These are phyloP conservation scores for Fusarium penzigii DNA, from an alignment of 2,329 filamentous ascomycete species.

Conservation along the genomic window DNA sequence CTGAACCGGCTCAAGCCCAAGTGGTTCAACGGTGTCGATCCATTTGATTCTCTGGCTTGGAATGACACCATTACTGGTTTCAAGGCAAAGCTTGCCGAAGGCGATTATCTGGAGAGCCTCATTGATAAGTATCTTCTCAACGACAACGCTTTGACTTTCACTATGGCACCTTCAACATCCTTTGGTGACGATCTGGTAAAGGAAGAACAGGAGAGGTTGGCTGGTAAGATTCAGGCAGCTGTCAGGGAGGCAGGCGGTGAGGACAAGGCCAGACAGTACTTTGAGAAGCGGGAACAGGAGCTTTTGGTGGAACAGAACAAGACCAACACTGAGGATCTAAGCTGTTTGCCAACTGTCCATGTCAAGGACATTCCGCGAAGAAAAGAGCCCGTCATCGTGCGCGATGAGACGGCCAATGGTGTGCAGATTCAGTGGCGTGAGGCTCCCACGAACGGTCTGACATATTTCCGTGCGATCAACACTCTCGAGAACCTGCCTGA, in stretches of 20 bases:
- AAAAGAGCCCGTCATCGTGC: conserved; percentile 61
- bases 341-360: conserved; percentile 83
- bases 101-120: conserved; percentile 79
- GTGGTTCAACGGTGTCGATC: conserved; percentile 95
- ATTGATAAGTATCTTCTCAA: conserved; percentile 90
- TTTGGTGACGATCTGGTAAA: conserved; percentile 73
- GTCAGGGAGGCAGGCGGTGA: conserved; percentile 69
- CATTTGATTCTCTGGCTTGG: conserved; percentile 89
- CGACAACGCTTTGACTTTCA: conserved; percentile 85
- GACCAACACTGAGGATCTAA: conserved; percentile 80
- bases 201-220: conserved; percentile 77
- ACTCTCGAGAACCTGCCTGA: conserved; percentile 76
- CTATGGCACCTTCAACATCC: conserved; percentile 81
- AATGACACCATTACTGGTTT: conserved; percentile 86
- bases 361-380: conserved; percentile 85
- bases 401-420: conserved; percentile 65
- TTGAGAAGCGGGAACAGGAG: conserved; percentile 77
- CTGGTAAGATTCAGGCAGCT: conserved; percentile 70
- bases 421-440: conserved; percentile 85
- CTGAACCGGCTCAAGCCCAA: conserved; percentile 85
- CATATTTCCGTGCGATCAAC: conserved; percentile 92
- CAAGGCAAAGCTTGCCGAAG: conserved; percentile 72
- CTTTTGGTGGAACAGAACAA: conserved; percentile 82
- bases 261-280: conserved; percentile 67
- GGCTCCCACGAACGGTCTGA: conserved; percentile 91